Base-by-base conservation (phyloP, 805 yeast genomes). In the Nakazawaea wyomingensis region DNA sequence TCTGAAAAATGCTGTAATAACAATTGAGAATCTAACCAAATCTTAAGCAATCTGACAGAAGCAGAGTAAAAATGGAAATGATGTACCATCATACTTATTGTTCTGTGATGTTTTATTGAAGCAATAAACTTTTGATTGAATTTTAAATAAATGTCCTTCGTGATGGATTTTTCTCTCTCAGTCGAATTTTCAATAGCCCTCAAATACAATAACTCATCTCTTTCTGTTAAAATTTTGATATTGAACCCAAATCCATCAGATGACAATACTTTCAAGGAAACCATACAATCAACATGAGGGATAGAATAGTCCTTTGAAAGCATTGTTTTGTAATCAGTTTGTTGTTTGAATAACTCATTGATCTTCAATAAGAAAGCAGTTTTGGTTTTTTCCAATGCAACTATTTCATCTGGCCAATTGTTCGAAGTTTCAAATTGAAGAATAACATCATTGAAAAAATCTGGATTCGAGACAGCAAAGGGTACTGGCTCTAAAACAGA, bases 361-460 rank as follows among this genome's bases (percentile, higher is more conserved):
- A 90, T 76, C 52, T 84, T 84, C 42, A 93, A 59, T 53, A 91
- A 65, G 52, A 93, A 87, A 6, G 98, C 98, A 26, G 95, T 78
- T 57, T 93, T 93, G 13, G 96, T 84, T 54, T 84, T 82, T 60
- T 93, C 98, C 43, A 89, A 65, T 2, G 96, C 89, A 31, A 71
- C 65, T 5, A 88, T 59, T 59, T 93, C 96, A 61, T 86, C 95
- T 2, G 99, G 99, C 99, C 99, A 93, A 59, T 80, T 80, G n/a
- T 77, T 72, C 2, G 96, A 86, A 3, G 85, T 69, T 64, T 93
- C 99, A 60, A 93, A 87, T 61, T 90, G 96, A 29, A 93, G 59
- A 8, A 93, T 72, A 13, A 82, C 80, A 34, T 85, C 90, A 53
- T 84, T 86, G 69, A 87, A 78, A 56, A 84, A 85, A 55, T 84